These are phyloP conservation scores for Jasminum sambac DNA, from an alignment of 257 asterid genomes.

Conservation along the genomic window DNA sequence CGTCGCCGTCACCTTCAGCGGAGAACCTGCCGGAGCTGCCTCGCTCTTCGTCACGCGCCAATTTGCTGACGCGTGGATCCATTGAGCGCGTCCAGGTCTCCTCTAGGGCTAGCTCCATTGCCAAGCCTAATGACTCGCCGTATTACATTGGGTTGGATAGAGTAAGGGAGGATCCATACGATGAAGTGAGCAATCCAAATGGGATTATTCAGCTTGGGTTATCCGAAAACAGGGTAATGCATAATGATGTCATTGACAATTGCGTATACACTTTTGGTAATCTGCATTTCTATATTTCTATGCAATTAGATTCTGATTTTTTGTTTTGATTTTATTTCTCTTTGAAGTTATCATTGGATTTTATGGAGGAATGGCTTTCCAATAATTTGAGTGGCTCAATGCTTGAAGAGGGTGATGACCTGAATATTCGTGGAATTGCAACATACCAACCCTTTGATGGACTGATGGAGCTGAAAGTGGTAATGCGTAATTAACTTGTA, in stretches of 20 bases:
- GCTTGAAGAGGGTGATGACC: constrained; percentile 45
- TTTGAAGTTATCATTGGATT: constrained; percentile 78
- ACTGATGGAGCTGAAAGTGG: constrained; percentile 76
- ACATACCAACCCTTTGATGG: constrained; percentile 87
- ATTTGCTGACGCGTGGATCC: constrained; percentile 60
- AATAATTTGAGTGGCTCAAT: constrained; percentile 43
- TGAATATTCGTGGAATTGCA: constrained; percentile 63
- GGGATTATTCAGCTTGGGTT: constrained; percentile 90
- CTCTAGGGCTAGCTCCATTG: constrained; percentile 50
- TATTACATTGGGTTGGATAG: constrained; percentile 90
- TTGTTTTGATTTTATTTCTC: neutral
- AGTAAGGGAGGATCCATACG: constrained; percentile 56
- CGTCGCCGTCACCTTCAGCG: constrained; percentile 52
- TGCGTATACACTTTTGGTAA: neutral
- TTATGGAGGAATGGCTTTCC: constrained; percentile 77
- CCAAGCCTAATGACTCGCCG: constrained; percentile 71
- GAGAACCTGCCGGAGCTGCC: constrained; percentile 51
- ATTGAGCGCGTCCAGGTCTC: constrained; percentile 57
- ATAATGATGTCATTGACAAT: neutral
- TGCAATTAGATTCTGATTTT: constrained; percentile 13
- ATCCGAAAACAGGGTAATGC: constrained; percentile 72
- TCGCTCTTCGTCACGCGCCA: constrained; percentile 73
- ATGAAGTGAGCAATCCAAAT: constrained; percentile 51
- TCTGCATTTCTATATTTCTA: neutral
- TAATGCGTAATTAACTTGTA: constrained; percentile 18